Base-by-base conservation (phyloP, 148 eudicot genomes). In the Gaultheria prostrata region DNA sequence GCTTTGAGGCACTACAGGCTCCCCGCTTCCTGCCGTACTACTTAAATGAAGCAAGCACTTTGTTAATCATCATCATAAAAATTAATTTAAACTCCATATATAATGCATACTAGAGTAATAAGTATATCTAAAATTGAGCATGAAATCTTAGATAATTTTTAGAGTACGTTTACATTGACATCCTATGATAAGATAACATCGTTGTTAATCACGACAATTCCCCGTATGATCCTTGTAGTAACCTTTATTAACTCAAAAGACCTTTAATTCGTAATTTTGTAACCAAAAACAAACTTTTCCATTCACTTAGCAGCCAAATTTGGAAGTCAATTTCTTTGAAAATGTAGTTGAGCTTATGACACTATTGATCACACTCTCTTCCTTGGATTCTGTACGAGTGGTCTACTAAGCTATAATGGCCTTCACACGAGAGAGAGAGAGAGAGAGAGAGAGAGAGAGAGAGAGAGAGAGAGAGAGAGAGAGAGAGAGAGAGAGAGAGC, bases 391-490 rank as follows among this genome's bases (percentile, higher is more conserved):
- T 63, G 32, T 63, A 26, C 70, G 10, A 10, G 70, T 63, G 32
- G 70, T 26, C 14, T 63, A 63, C 32, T 63, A 63, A 49, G 32
- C 70, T 63, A 63, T 63, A 24, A 70, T 50, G 26, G 15, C 35
- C n/a, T 21, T 57, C 46, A n/a, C 43, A 56, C 20, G 88, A 89
- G 83, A 89, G 87, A 56, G 84, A 85, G 35, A 89, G 3, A 81
- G n/a, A 81, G 46, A 30, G 24, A 59, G 65, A 53, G 57, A 54
- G 59, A 54, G 61, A 54, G 61, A 50, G 54, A 50, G 49, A 59
- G 43, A 13, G 46, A 65, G 71, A 65, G 71, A 65, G 71, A 65
- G 33, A 65, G 35, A 67, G 54, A 50, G 32, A 3, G 18, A 7
- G 12, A 65, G 21, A 65, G 33, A 65, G 35, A 67, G 54, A 50